A percentile compares a stretch with the other conserved stretches of the same genome.
phyloP scores from a whole-genome alignment of 2,329 filamentous ascomycete species.

The Mycocentrospora acerina region DNA sequence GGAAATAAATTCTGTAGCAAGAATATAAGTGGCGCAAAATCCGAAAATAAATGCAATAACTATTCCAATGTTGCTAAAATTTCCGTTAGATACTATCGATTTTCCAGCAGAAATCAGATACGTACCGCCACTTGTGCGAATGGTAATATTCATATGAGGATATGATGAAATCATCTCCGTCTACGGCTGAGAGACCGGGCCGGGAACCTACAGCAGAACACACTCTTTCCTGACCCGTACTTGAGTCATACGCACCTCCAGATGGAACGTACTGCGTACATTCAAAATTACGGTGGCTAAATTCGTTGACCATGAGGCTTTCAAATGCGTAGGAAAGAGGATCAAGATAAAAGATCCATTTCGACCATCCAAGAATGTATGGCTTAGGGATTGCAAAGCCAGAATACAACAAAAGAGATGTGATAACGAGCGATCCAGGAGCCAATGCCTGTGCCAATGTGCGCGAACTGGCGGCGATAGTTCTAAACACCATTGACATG shows the following conservation, averaged over 20 bases:
- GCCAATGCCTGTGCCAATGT: constrained; percentile 62
- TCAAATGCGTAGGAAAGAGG: constrained; percentile 82
- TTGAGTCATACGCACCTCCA: constrained; percentile 41
- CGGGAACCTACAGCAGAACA: constrained; percentile 47
- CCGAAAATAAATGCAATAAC: constrained; percentile 48
- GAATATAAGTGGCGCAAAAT: constrained; percentile 46
- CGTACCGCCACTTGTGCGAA: constrained; percentile 50
- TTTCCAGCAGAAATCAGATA: no score
- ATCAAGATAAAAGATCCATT: constrained; percentile 81
- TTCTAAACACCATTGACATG: constrained; percentile 87
- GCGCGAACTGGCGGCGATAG: constrained; percentile 73
- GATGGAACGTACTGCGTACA: constrained; percentile 50
- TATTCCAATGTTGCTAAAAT: constrained; percentile 52
- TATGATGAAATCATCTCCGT: constrained; percentile 42
- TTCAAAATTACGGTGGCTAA: constrained; percentile 62
- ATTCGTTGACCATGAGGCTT: constrained; percentile 80
- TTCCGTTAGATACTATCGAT: no score
- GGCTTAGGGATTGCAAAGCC: constrained; percentile 60
- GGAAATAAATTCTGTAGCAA: constrained; percentile 49
- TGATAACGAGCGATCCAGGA: constrained; percentile 59
- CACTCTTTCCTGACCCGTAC: constrained; percentile 32
- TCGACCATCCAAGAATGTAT: constrained; percentile 77
- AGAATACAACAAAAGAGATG: constrained; percentile 67
- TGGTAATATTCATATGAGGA: constrained; percentile 36
- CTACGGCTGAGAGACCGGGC: constrained; percentile 42